phyloP scores from a whole-genome alignment of 768 basidiomycete species.

The Leucocoprinus leucothites region DNA sequence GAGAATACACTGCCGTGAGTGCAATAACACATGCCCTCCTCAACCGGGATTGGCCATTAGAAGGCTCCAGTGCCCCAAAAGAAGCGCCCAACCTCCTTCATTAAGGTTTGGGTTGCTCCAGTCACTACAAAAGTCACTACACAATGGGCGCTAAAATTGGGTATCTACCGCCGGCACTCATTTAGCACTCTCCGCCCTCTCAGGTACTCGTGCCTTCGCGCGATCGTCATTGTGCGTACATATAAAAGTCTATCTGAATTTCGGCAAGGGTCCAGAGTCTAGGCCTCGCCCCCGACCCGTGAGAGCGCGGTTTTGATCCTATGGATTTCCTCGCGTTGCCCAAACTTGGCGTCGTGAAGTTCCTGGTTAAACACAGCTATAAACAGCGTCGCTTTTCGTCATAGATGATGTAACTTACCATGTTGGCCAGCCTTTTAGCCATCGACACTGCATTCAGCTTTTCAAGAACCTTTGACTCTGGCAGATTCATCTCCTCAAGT shows the following conservation, averaged over 20 bases:
- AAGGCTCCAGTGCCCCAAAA: background rate
- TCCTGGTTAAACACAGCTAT: slow-evolving; percentile 42
- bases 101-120: too few species aligned
- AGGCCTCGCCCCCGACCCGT: slow-evolving; percentile 15
- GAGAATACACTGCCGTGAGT: background rate
- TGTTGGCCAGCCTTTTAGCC: slow-evolving; percentile 89
- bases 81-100: background rate
- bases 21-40: background rate
- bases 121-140: background rate
- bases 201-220: background rate
- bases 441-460: slow-evolving; percentile 87
- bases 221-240: slow-evolving; percentile 4
- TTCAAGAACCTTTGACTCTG: slow-evolving; percentile 81
- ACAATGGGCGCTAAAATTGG: background rate
- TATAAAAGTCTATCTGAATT: slow-evolving; percentile 1
- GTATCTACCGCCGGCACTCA: slow-evolving; percentile 11
- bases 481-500: slow-evolving; percentile 69
- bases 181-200: background rate
- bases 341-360: slow-evolving; percentile 86
- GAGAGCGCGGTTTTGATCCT: slow-evolving; percentile 48
- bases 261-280: slow-evolving; percentile 11
- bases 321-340: slow-evolving; percentile 82
- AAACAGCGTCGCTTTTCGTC: background rate
- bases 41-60: too few species aligned
- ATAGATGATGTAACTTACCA: slow-evolving; percentile 52